Evolutionary conservation across 2,329 filamentous ascomycete genomes (phyloP).

Genomic region (Coniochaeta sp.): DNA sequence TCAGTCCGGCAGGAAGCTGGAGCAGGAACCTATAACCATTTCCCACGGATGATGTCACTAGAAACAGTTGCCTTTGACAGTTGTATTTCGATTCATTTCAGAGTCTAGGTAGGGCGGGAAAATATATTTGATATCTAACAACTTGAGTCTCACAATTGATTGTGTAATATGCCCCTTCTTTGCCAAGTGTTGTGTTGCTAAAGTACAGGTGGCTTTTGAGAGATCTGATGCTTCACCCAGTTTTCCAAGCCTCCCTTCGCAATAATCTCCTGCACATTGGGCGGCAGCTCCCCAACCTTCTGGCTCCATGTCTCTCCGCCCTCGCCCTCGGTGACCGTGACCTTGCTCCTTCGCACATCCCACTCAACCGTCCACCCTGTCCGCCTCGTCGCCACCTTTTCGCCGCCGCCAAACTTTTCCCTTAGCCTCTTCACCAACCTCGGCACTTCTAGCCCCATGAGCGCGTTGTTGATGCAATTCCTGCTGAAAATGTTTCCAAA

Average conservation of each 20-base stretch:
- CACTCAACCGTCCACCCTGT: constrained; percentile 80
- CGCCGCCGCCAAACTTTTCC: constrained; percentile 41
- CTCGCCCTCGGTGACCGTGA: constrained; percentile 63
- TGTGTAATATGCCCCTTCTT: no score
- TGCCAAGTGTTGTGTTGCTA: no score
- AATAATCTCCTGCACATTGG: constrained; percentile 83
- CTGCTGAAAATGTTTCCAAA: constrained; percentile 79
- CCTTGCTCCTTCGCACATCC: constrained; percentile 68
- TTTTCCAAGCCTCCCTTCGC: constrained; percentile 70
- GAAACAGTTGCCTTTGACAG: no score
- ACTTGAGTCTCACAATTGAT: no score
- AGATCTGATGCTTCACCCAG: constrained; percentile 67
- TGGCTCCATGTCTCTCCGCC: constrained; percentile 65
- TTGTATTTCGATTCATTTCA: no score
- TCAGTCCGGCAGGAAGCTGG: no score
- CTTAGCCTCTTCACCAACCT: constrained; percentile 31
- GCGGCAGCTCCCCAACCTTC: constrained; percentile 74
- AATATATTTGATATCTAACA: no score
- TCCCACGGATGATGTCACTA: no score
- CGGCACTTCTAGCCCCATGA: constrained; percentile 38
- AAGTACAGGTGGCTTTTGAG: no score
- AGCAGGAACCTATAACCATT: no score
- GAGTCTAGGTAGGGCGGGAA: no score
- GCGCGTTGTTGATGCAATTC: constrained; percentile 72
- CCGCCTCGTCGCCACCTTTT: constrained; percentile 57